Conservation (phyloP, 305 asterid genomes). For the Fraxinus paxiana region DNA sequence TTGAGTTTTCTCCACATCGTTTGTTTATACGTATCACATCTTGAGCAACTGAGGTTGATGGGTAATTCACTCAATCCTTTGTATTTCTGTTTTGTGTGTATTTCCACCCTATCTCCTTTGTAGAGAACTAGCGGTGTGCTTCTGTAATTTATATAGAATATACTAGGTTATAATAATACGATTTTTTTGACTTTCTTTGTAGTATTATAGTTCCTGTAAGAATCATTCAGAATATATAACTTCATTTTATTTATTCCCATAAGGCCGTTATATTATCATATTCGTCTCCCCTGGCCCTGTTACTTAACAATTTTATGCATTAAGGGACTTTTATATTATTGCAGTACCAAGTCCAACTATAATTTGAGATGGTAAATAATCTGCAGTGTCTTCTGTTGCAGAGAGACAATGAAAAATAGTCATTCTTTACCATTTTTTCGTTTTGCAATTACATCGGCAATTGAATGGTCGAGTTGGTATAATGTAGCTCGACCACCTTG, state of each 20-base stretch:
- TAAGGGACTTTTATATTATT: background rate
- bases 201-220: background rate
- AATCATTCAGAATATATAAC: background rate
- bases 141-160: conserved; percentile 6
- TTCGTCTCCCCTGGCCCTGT: too few species aligned
- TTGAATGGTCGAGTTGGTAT: background rate
- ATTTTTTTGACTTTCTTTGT: background rate
- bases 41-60: background rate
- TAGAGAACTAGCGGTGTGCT: conserved; percentile 32
- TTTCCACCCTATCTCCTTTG: conserved; percentile 33
- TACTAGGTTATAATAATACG: background rate
- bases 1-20: background rate
- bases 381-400: background rate
- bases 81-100: conserved; percentile 1
- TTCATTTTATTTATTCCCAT: background rate
- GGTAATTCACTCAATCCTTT: background rate
- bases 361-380: background rate
- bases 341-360: background rate
- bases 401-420: background rate
- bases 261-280: background rate
- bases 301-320: background rate
- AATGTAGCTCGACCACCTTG: background rate
- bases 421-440: background rate
- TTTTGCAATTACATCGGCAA: background rate
- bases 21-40: background rate